Evolutionary conservation across 305 asterid genomes (phyloP).

Genomic region (Coffea humblotiana): DNA sequence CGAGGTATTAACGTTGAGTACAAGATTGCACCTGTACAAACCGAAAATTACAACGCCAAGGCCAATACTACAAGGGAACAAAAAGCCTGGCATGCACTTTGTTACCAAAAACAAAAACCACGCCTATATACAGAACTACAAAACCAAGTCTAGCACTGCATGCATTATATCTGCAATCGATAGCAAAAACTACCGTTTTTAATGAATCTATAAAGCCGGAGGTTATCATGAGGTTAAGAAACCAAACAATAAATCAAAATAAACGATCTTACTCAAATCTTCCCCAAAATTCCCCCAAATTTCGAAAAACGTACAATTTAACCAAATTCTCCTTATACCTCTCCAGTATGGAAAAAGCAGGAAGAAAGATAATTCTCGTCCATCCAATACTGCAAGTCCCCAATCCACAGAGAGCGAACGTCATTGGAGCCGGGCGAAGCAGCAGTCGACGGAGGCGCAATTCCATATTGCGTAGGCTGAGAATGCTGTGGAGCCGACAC

Average conservation of each 20-base stretch:
- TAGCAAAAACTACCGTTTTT: background rate
- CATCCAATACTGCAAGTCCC: slow-evolving; percentile 91
- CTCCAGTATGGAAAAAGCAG: slow-evolving; percentile 67
- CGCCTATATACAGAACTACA: background rate
- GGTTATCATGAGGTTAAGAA: background rate
- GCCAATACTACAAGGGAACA: background rate
- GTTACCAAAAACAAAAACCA: background rate
- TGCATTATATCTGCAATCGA: too few relatives aligned
- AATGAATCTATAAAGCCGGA: background rate
- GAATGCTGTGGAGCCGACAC: slow-evolving; percentile 36
- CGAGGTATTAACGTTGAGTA: too few relatives aligned
- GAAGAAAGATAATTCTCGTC: slow-evolving; percentile 64
- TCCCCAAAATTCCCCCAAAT: background rate
- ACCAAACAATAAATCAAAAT: background rate
- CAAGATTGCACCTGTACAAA: too few relatives aligned
- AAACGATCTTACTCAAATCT: background rate
- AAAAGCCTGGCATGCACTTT: background rate
- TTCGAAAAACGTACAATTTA: background rate
- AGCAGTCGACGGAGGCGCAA: slow-evolving; percentile 27
- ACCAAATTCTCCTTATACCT: slow-evolving; percentile 35
- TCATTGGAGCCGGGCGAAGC: slow-evolving; percentile 46
- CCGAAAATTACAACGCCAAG: too few relatives aligned
- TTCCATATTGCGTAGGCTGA: slow-evolving; percentile 51
- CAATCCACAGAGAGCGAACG: slow-evolving; percentile 80
- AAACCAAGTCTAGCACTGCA: background rate